These are phyloP conservation scores for Drosera capensis DNA, from an alignment of 148 eudicot genomes.

Conservation along the genomic window DNA sequence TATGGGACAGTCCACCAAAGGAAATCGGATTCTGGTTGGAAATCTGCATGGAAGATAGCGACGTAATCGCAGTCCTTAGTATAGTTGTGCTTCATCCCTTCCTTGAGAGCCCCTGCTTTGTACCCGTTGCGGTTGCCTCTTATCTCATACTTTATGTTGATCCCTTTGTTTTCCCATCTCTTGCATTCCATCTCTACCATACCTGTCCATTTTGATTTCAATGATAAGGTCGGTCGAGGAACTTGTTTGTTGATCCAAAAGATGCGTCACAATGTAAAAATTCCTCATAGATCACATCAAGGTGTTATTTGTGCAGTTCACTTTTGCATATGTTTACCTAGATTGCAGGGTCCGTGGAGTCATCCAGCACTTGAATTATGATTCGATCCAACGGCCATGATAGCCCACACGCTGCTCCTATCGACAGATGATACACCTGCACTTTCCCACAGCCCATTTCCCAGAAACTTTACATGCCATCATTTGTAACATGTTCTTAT, in stretches of 20 bases:
- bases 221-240: background rate
- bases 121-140: constrained; percentile 40
- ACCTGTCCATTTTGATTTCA: constrained; percentile 9
- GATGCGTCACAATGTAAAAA: background rate
- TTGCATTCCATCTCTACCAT: constrained; percentile 41
- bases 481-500: too few species aligned
- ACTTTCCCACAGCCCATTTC: background rate
- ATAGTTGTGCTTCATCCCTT: constrained; percentile 34
- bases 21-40: constrained; percentile 66
- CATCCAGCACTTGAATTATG: constrained; percentile 50
- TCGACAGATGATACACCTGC: constrained; percentile 54
- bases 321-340: constrained; percentile 11
- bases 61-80: constrained; percentile 43
- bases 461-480: too few species aligned
- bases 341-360: constrained; percentile 38
- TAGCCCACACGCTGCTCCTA: constrained; percentile 56
- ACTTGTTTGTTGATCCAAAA: background rate
- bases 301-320: too few species aligned
- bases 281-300: background rate
- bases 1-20: constrained; percentile 49
- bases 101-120: constrained; percentile 50
- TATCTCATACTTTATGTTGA: constrained; percentile 33
- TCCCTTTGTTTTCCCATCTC: constrained; percentile 43
- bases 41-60: constrained; percentile 71
- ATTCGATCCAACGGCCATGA: constrained; percentile 63